phyloP scores from a whole-genome alignment of 208 protist genomes.

The Leishmania amazonensis region DNA sequence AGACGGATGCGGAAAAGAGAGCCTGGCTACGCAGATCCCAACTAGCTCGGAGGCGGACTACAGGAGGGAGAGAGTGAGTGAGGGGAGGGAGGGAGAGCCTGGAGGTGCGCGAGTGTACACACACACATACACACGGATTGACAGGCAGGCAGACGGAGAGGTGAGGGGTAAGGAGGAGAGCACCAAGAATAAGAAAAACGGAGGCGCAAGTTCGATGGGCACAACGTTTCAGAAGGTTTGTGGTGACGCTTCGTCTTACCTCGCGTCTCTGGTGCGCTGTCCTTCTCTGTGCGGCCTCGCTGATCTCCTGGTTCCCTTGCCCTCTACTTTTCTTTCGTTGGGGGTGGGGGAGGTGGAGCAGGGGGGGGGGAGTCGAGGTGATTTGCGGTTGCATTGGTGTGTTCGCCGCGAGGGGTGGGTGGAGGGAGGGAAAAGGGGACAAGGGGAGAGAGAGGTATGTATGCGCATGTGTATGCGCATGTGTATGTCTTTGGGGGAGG shows the following conservation, averaged over 20 bases:
- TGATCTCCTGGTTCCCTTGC: background rate
- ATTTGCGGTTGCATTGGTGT: background rate
- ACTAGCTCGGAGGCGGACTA: background rate
- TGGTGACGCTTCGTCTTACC: background rate
- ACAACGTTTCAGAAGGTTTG: background rate
- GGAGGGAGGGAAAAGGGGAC: constrained; percentile 6
- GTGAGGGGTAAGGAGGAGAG: background rate
- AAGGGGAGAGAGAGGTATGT: constrained; percentile 8
- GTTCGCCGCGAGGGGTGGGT: background rate
- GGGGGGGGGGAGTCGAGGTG: background rate
- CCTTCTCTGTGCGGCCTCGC: background rate
- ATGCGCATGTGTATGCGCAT: background rate
- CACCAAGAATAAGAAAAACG: background rate
- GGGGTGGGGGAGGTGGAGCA: no score
- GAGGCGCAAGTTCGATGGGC: background rate
- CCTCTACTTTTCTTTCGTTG: background rate
- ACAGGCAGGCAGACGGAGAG: background rate
- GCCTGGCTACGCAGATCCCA: background rate
- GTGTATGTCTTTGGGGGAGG: background rate
- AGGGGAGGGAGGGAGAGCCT: background rate
- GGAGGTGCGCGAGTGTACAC: background rate
- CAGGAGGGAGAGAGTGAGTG: background rate
- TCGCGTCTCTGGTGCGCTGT: background rate
- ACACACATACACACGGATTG: background rate
- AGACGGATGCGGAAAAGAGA: background rate